A percentile compares a stretch with the other conserved stretches of the same genome.
Evolutionary conservation across 768 basidiomycete genomes (phyloP).

Genomic region (Fistulinella prunicolor): DNA sequence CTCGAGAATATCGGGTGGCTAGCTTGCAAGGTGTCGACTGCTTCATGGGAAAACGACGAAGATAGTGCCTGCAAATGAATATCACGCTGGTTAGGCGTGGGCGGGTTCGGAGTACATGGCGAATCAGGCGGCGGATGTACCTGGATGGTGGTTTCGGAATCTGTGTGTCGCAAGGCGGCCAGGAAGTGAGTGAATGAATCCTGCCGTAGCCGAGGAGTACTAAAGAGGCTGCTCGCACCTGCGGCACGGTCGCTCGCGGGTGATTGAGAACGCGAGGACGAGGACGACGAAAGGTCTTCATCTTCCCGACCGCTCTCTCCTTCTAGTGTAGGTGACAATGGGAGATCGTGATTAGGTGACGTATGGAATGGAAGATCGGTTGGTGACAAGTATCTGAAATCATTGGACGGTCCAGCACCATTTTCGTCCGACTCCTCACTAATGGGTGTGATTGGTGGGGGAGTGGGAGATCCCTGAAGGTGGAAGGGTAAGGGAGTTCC

Average conservation of each 20-base stretch:
- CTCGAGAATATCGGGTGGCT: conserved; percentile 39
- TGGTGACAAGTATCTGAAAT: conserved; percentile 55
- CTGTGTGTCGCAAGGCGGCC: conserved; percentile 57
- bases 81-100: conserved; percentile 80
- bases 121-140: conserved; percentile 80
- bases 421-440: conserved; percentile 57
- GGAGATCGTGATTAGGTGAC: conserved; percentile 47
- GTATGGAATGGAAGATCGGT: conserved; percentile 63
- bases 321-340: conserved; percentile 35
- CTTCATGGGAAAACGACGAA: conserved; percentile 15
- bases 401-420: conserved; percentile 49
- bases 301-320: conserved; percentile 24
- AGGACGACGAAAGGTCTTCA: conserved; percentile 24
- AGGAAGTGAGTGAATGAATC: conserved; percentile 66
- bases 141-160: conserved; percentile 64
- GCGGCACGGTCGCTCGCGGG: conserved; percentile 49
- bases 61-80: conserved; percentile 71
- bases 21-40: conserved; percentile 29
- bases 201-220: conserved; percentile 63
- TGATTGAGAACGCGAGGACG: conserved; percentile 56
- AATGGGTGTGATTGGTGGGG: conserved; percentile 76
- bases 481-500: conserved; percentile 42
- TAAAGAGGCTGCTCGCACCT: conserved; percentile 86
- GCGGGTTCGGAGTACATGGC: conserved; percentile 73
- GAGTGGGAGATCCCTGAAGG: conserved; percentile 48